These are phyloP conservation scores for Apiospora arundinis DNA, from an alignment of 2,329 filamentous ascomycete species.

Conservation along the genomic window DNA sequence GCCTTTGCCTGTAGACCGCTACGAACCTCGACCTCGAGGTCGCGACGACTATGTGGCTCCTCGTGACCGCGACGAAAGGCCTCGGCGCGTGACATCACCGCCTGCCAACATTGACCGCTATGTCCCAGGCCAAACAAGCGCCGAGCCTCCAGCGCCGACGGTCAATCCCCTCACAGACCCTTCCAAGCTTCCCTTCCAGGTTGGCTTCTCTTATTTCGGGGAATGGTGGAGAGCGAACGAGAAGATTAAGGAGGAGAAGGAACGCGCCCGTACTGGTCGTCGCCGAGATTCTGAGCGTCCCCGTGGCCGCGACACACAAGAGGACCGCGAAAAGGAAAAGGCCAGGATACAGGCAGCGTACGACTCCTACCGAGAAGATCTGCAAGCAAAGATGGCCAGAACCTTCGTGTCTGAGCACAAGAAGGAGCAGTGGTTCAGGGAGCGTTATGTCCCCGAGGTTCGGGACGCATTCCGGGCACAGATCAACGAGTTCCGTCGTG, in stretches of 20 bases:
- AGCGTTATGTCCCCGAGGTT: slow-evolving; percentile 87
- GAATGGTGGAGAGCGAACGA: slow-evolving; percentile 88
- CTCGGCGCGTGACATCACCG: slow-evolving; percentile 63
- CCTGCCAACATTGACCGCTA: slow-evolving; percentile 83
- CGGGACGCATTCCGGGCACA: slow-evolving; percentile 76
- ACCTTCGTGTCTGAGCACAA: slow-evolving; percentile 92
- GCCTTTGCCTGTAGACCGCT: slow-evolving; percentile 74
- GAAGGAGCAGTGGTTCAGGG: slow-evolving; percentile 96
- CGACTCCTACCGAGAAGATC: slow-evolving; percentile 70
- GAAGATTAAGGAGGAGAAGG: slow-evolving; percentile 81
- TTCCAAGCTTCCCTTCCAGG: slow-evolving; percentile 75
- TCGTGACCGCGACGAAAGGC: slow-evolving; percentile 62
- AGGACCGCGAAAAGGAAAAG: slow-evolving; percentile 81
- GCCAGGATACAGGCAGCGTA: slow-evolving; percentile 76
- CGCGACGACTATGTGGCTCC: slow-evolving; percentile 70
- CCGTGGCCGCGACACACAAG: slow-evolving; percentile 69
- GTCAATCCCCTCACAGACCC: slow-evolving; percentile 76
- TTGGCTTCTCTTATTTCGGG: slow-evolving; percentile 84
- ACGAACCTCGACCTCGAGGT: slow-evolving; percentile 70
- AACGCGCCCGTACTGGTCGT: slow-evolving; percentile 72
- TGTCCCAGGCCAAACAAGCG: slow-evolving; percentile 73
- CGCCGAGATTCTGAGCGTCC: slow-evolving; percentile 68
- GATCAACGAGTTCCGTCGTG: slow-evolving; percentile 80
- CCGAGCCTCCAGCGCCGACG: slow-evolving; percentile 54
- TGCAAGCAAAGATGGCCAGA: slow-evolving; percentile 81